A percentile compares a stretch with the other conserved stretches of the same genome.
Conservation (phyloP, 768 basidiomycete species). For the Lactarius pseudohatsudake region DNA sequence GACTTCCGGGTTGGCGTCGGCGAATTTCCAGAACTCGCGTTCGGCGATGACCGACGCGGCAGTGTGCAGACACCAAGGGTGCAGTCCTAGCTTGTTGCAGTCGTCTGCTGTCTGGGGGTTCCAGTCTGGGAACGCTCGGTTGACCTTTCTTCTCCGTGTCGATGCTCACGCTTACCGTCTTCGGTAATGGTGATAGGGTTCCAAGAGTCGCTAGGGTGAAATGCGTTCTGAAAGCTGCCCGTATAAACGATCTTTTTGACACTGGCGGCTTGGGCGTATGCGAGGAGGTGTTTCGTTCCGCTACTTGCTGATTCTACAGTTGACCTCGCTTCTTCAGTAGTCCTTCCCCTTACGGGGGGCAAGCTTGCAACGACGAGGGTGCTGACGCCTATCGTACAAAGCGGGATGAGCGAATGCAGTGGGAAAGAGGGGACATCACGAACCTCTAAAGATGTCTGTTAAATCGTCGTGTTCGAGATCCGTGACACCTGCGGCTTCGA, state of each 20-base stretch:
- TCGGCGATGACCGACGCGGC: conserved; percentile 20
- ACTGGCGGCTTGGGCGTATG: conserved; percentile 12
- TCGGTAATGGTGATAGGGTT: conserved; percentile 21
- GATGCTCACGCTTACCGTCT: conserved; percentile 1
- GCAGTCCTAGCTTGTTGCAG: conserved; percentile 19
- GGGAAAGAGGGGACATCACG: neutral
- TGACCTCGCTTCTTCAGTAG: neutral
- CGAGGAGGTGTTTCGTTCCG: conserved; percentile 14
- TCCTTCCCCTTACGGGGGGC: neutral
- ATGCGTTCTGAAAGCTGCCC: conserved; percentile 15
- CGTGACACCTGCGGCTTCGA: conserved; percentile 31
- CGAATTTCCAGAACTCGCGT: conserved; percentile 26
- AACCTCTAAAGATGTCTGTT: conserved; percentile 34
- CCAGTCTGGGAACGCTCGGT: conserved; percentile 18
- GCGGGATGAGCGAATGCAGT: neutral
- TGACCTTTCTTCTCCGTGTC: neutral
- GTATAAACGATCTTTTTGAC: conserved; percentile 18
- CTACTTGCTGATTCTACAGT: conserved; percentile 12
- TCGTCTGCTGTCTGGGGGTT: conserved; percentile 19
- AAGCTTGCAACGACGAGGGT: conserved; percentile 8
- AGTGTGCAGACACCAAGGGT: conserved; percentile 24
- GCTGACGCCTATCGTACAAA: conserved; percentile 10
- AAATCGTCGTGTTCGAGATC: conserved; percentile 31
- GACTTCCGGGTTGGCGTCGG: conserved; percentile 17
- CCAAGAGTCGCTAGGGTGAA: conserved; percentile 23